Conservation (phyloP, 2,329 filamentous ascomycete genomes). For the Alternaria arbusti region DNA sequence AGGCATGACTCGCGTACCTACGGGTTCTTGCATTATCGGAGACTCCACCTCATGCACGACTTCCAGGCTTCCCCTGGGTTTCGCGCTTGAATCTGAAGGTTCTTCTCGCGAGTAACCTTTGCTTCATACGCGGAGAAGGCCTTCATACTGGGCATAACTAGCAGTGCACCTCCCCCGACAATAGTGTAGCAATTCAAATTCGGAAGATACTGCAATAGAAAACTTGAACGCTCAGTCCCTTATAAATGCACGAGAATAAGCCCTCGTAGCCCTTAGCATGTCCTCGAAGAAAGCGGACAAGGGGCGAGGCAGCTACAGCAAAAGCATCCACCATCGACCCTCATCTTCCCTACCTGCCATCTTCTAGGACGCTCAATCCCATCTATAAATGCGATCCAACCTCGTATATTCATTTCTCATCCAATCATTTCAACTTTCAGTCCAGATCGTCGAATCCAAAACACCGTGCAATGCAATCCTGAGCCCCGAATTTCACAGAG, state of each 20-base stretch:
- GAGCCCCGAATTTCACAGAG: background rate
- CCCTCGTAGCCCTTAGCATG: background rate
- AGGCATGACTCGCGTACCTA: slow-evolving; percentile 32
- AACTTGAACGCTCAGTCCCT: background rate
- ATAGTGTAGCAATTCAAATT: background rate
- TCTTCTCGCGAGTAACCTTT: background rate
- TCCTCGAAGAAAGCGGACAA: background rate
- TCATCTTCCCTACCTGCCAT: background rate
- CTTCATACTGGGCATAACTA: background rate
- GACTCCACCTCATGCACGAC: background rate
- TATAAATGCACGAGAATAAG: background rate
- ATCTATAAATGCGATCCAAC: background rate
- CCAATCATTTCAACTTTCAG: background rate
- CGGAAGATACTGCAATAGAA: background rate
- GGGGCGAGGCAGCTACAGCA: background rate
- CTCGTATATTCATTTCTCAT: background rate
- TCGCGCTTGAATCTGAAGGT: background rate
- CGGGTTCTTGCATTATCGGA: slow-evolving; percentile 1
- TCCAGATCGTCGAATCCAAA: background rate
- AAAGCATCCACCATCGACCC: background rate
- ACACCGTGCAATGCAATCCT: slow-evolving; percentile 11
- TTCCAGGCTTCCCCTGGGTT: slow-evolving; percentile 12
- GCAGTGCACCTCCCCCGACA: background rate
- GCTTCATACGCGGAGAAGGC: background rate
- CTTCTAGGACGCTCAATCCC: background rate